Percentiles rank a stretch among this genome's conserved stretches.
Conservation (phyloP, 129 eudicot genomes). For the Chrysanthemum seticuspe region DNA sequence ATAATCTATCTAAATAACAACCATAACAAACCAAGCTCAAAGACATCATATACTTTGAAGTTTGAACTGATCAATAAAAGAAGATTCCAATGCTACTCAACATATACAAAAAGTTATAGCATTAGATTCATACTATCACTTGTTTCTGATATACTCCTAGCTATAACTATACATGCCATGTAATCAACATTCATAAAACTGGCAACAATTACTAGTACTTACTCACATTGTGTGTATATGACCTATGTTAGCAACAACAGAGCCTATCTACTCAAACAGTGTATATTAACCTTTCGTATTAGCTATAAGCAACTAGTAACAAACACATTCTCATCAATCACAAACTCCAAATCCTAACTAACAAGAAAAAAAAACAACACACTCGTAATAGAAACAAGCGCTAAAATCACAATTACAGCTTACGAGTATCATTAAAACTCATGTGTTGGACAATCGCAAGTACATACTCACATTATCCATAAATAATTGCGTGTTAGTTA, state of each 20-base stretch:
- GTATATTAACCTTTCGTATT: not conserved
- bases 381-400: conserved; percentile 23
- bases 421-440: too few relatives aligned
- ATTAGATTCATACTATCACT: not conserved
- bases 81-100: not conserved
- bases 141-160: not conserved
- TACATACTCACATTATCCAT: too few relatives aligned
- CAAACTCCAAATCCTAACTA: not conserved
- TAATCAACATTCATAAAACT: not conserved
- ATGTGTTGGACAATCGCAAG: too few relatives aligned
- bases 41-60: too few relatives aligned
- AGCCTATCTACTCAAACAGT: not conserved
- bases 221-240: not conserved
- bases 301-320: not conserved
- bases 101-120: not conserved
- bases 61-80: too few relatives aligned
- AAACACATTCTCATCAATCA: not conserved
- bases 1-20: not conserved
- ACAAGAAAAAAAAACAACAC: not conserved
- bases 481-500: too few relatives aligned
- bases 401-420: not conserved
- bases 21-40: too few relatives aligned
- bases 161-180: not conserved
- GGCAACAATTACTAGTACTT: not conserved
- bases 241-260: not conserved